A percentile compares a stretch with the other conserved stretches of the same genome.
These are phyloP conservation scores for Sclerotinia subarctica DNA, from an alignment of 2,329 filamentous ascomycete species.

Conservation along the genomic window DNA sequence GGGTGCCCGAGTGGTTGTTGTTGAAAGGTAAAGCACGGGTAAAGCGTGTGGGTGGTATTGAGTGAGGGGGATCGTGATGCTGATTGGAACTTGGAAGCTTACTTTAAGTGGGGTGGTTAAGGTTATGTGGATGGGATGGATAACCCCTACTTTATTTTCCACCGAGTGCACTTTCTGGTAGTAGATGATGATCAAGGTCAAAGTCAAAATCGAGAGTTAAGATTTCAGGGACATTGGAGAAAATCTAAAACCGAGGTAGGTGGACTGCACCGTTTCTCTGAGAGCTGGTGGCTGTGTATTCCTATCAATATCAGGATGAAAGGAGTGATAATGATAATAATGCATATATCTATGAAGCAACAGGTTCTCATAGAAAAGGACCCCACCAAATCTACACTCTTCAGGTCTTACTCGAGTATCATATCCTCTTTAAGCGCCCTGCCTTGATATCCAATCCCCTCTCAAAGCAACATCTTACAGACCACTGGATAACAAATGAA, in stretches of 20 bases:
- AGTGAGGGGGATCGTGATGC: not conserved
- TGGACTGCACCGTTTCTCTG: not conserved
- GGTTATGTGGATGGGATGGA: not conserved
- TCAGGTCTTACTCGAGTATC: not conserved
- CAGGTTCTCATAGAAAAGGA: not conserved
- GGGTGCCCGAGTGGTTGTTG: not conserved
- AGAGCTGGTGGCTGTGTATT: too few relatives aligned
- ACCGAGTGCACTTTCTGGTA: not conserved
- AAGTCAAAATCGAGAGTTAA: not conserved
- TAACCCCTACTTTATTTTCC: not conserved
- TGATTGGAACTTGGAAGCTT: constrained; percentile 2
- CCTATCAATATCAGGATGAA: too few relatives aligned
- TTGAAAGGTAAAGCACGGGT: not conserved
- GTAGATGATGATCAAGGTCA: not conserved
- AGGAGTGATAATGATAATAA: too few relatives aligned
- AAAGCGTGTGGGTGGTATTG: not conserved
- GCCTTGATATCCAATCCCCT: not conserved
- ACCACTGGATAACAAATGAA: not conserved
- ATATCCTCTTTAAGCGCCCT: not conserved
- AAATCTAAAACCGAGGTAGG: not conserved
- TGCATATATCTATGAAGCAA: not conserved
- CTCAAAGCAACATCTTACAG: not conserved
- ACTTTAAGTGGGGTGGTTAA: not conserved
- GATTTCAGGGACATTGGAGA: not conserved
- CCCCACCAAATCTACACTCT: not conserved